Evolutionary conservation across 495 filamentous ascomycete species (phyloP).

Genomic region (Podospora comata): DNA sequence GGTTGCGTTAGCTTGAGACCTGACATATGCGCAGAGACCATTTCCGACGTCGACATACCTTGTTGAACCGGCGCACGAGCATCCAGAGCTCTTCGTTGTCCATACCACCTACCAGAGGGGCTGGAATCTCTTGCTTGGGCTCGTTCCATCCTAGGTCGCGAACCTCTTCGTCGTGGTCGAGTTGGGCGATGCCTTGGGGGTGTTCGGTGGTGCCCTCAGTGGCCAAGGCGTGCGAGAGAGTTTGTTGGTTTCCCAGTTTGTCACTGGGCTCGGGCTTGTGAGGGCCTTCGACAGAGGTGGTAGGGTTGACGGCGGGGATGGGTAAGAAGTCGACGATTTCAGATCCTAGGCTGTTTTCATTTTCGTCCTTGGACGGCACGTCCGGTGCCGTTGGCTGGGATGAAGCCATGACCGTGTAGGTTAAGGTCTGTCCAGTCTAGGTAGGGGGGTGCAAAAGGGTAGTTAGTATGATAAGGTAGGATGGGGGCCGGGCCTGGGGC

Average conservation of each 20-base stretch:
- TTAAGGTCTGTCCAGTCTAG: neutral
- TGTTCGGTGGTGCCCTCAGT: slow-evolving; percentile 29
- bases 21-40: neutral
- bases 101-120: slow-evolving; percentile 66
- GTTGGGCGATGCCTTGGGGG: slow-evolving; percentile 35
- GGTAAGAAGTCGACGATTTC: slow-evolving; percentile 36
- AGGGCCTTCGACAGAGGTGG: slow-evolving; percentile 10
- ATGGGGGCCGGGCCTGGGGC: too few relatives aligned
- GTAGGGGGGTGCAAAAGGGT: too few relatives aligned
- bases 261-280: slow-evolving; percentile 22
- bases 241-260: slow-evolving; percentile 30
- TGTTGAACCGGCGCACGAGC: slow-evolving; percentile 77
- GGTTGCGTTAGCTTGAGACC: neutral
- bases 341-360: slow-evolving; percentile 28
- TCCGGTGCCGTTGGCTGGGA: neutral
- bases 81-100: slow-evolving; percentile 84
- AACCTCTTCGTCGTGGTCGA: slow-evolving; percentile 44
- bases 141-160: slow-evolving; percentile 74
- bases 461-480: too few relatives aligned
- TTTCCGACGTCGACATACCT: slow-evolving; percentile 46
- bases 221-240: slow-evolving; percentile 39
- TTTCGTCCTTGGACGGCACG: slow-evolving; percentile 8
- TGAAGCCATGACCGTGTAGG: neutral
- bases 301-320: slow-evolving; percentile 33
- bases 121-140: slow-evolving; percentile 53